Evolutionary conservation across 164 flowering plant genomes (phyloP).

Genomic region (Berberis vulgaris): DNA sequence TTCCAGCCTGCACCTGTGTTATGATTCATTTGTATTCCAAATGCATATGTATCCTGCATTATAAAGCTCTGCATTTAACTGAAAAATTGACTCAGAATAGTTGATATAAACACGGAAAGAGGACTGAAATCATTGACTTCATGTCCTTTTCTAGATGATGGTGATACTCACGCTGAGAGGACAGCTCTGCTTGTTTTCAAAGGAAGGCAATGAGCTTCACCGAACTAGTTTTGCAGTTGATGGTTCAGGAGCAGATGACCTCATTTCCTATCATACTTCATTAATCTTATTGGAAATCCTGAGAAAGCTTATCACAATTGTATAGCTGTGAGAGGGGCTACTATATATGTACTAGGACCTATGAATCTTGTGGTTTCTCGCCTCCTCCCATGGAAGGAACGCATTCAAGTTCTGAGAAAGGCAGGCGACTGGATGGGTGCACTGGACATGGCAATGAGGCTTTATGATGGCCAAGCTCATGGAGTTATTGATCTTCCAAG

Average conservation of each 20-base stretch:
- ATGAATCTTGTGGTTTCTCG: constrained; percentile 71
- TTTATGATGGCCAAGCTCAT: constrained; percentile 92
- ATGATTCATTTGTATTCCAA: too few relatives aligned
- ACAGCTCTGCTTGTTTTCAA: constrained; percentile 68
- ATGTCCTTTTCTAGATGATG: constrained; percentile 58
- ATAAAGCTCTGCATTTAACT: too few relatives aligned
- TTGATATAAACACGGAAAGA: not conserved
- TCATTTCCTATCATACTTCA: constrained; percentile 64
- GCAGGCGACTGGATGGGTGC: constrained; percentile 99
- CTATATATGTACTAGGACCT: constrained; percentile 72
- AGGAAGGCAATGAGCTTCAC: constrained; percentile 83
- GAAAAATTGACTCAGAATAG: not conserved
- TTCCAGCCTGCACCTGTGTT: not conserved
- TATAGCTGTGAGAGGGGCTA: constrained; percentile 81
- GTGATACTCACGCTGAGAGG: constrained; percentile 72
- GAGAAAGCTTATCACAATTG: constrained; percentile 93
- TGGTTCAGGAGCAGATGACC: constrained; percentile 61
- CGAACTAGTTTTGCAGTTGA: constrained; percentile 69
- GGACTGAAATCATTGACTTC: not conserved
- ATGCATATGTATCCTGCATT: too few relatives aligned
- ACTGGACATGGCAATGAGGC: constrained; percentile 89
- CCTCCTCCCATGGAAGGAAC: constrained; percentile 95
- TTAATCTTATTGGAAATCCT: constrained; percentile 72
- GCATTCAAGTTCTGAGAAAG: constrained; percentile 78
- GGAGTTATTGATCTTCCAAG: constrained; percentile 96